phyloP scores from a whole-genome alignment of 202 grass and related monocot species.

The Schoenoplectus triqueter region DNA sequence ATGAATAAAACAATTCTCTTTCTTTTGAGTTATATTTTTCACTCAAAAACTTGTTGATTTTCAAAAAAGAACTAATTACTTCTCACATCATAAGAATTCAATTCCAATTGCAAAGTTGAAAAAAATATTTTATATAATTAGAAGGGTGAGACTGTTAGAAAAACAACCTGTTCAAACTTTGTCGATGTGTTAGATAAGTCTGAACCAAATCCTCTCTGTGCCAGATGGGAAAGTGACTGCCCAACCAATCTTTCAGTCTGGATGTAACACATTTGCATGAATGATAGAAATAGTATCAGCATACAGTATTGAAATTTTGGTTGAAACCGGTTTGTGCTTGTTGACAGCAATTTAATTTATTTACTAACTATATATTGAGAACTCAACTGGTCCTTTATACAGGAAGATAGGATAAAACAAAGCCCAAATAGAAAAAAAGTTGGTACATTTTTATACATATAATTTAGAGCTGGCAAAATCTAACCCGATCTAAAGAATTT shows the following conservation, averaged over 20 bases:
- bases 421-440: not conserved
- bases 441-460: not conserved
- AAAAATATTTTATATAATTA: not conserved
- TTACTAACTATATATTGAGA: constrained; percentile 3
- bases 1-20: too few species aligned
- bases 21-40: too few species aligned
- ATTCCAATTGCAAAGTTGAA: not conserved
- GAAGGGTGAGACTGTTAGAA: not conserved
- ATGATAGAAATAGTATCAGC: not conserved
- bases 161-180: constrained; percentile 55
- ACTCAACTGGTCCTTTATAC: not conserved
- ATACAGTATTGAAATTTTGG: constrained; percentile 1
- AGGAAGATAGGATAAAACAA: not conserved
- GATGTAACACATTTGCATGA: not conserved
- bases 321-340: not conserved
- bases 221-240: constrained; percentile 45
- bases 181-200: constrained; percentile 5
- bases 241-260: constrained; percentile 52
- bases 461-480: constrained; percentile 1
- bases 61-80: not conserved
- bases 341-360: not conserved
- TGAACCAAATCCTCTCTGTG: constrained; percentile 37
- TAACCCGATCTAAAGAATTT: not conserved
- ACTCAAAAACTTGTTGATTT: not conserved
- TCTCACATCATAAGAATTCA: constrained; percentile 16